Base-by-base conservation (phyloP, 768 basidiomycete genomes). In the Lepiota subincarnata region DNA sequence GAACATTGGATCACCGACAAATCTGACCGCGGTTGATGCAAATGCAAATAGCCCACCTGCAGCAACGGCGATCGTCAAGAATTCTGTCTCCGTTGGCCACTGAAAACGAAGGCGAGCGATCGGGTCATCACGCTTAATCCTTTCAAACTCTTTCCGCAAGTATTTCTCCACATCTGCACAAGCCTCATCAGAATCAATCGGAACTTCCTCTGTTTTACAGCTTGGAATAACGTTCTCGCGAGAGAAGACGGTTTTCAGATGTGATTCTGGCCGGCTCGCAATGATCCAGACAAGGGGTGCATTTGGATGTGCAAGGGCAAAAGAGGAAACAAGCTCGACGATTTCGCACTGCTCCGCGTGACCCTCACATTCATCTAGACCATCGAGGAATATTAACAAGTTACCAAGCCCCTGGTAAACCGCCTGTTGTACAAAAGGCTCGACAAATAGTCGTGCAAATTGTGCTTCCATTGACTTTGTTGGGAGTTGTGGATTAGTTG, bases 201-300 rank as follows among this genome's bases (percentile, higher is more conserved):
- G 11, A 1, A 48, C 13, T 7, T 37, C 35, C 16, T 37, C 35
- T 18, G 7, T 11, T 3, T 22, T 18, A 24, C 18, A 24, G 20
- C 22, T 38, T 14, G n/a, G 20, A 11, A 22, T 34, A 22, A 48
- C 8, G 3, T 4, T n/a, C 12, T 16, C 20, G 4, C 31, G 35
- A 3, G 20, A 37, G 13, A 48, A 48, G 14, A 22, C 16, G 3
- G 47, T 11, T 11, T 16, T 20, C 4, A 48, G 7, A 20, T 48
- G 47, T 3, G 47, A 37, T 14, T 48, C 47, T 20, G 47, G 47
- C n/a, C 47, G 47, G 36, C 47, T 48, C 6, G 47, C 47, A 12
- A 48, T 48, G 36, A 38, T 35, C 47, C 47, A 48, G 34, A 48
- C 13, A 12, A 48, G 36, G 11, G 46, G 46, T 16, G 18, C 46